Evolutionary conservation across 495 filamentous ascomycete species (phyloP).

Genomic region (Aspergillus egyptiacus): DNA sequence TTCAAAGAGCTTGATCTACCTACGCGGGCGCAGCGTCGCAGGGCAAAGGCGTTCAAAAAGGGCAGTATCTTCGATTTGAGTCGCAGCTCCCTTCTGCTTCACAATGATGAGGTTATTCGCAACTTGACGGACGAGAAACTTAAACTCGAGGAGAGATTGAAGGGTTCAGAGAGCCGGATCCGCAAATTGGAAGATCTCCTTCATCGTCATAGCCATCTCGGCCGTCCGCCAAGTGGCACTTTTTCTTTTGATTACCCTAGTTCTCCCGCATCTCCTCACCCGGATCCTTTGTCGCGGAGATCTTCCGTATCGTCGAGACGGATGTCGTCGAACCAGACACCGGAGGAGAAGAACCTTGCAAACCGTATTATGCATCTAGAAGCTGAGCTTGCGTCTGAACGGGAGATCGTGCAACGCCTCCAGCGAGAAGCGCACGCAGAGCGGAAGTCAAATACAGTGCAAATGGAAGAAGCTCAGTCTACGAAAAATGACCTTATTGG

Average conservation of each 20-base stretch:
- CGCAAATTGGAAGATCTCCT: conserved; percentile 89
- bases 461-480: conserved; percentile 74
- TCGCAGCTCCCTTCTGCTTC: conserved; percentile 70
- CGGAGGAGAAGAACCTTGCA: conserved; percentile 58
- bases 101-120: conserved; percentile 73
- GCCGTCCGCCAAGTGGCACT: conserved; percentile 62
- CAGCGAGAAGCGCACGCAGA: conserved; percentile 61
- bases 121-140: conserved; percentile 71
- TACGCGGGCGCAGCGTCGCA: conserved; percentile 67
- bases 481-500: conserved; percentile 92
- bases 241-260: conserved; percentile 50
- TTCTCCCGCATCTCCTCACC: conserved; percentile 47
- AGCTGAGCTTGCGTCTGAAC: conserved; percentile 65
- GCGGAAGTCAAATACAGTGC: conserved; percentile 57
- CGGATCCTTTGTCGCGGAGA: conserved; percentile 52
- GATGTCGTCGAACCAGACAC: conserved; percentile 59
- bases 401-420: conserved; percentile 49
- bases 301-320: conserved; percentile 62
- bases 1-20: conserved; percentile 58
- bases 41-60: conserved; percentile 89
- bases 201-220: conserved; percentile 73
- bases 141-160: conserved; percentile 73
- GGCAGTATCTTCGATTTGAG: conserved; percentile 86
- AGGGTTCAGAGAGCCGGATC: conserved; percentile 83
- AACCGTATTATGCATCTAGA: conserved; percentile 75